phyloP scores from a whole-genome alignment of 805 yeast genomes.

The Wickerhamiella kurtzmanii region DNA sequence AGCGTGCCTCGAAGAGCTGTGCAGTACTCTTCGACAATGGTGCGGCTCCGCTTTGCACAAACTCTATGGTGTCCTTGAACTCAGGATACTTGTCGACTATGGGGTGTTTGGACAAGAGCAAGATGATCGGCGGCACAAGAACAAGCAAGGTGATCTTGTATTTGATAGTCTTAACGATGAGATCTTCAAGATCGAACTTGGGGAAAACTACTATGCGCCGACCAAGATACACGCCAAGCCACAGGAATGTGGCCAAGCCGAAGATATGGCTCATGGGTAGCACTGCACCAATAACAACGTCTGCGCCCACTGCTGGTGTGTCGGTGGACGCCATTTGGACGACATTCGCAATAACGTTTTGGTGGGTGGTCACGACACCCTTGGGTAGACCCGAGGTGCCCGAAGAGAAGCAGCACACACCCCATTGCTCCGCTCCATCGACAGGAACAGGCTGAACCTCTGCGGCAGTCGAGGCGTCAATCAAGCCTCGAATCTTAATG shows the following conservation, averaged over 20 bases:
- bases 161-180: constrained; percentile 21
- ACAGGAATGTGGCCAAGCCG: constrained; percentile 24
- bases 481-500: constrained; percentile 1
- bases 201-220: constrained; percentile 19
- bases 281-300: constrained; percentile 22
- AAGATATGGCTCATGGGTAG: constrained; percentile 26
- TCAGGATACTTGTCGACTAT: constrained; percentile 31
- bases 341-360: constrained; percentile 33
- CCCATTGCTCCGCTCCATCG: constrained; percentile 13
- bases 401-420: constrained; percentile 24
- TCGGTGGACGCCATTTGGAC: constrained; percentile 9
- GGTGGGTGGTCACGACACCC: constrained; percentile 57
- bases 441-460: constrained; percentile 9
- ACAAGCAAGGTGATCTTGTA: constrained; percentile 29
- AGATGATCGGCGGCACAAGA: constrained; percentile 33
- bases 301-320: constrained; percentile 19
- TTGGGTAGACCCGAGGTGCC: constrained; percentile 53
- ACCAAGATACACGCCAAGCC: constrained; percentile 17
- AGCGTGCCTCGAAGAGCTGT: constrained; percentile 6
- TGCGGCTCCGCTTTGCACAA: constrained; percentile 32
- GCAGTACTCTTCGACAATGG: constrained; percentile 26
- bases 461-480: constrained; percentile 4
- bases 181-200: constrained; percentile 24
- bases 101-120: constrained; percentile 34
- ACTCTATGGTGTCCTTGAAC: constrained; percentile 29